Percentiles rank a stretch among this genome's conserved stretches.
These are phyloP conservation scores for Colletotrichum lupini DNA, from an alignment of 2,329 filamentous ascomycete genomes.

Conservation along the genomic window DNA sequence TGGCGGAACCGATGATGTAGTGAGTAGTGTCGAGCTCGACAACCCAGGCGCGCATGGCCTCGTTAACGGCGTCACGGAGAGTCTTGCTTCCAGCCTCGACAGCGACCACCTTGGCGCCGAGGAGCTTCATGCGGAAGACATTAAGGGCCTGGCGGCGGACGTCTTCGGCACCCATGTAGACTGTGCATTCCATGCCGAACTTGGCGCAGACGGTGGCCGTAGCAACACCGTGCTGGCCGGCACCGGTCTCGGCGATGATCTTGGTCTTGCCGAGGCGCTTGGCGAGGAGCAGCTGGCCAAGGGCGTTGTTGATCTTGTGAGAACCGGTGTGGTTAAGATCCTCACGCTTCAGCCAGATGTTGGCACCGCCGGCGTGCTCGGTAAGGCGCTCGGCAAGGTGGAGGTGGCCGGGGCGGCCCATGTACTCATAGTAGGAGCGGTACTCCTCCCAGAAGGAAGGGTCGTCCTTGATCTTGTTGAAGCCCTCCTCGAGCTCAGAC, in stretches of 20 bases:
- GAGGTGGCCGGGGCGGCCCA: conserved; percentile 92
- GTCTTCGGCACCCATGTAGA: conserved; percentile 99
- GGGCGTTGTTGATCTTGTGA: conserved; percentile 99
- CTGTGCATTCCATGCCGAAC: conserved; percentile 97
- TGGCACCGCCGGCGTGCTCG: conserved; percentile 88
- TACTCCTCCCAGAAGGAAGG: conserved; percentile 97
- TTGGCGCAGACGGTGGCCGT: conserved; percentile 98
- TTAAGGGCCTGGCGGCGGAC: conserved; percentile 96
- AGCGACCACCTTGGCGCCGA: conserved; percentile 91
- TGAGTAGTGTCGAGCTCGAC: conserved; percentile 92
- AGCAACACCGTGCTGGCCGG: conserved; percentile 96
- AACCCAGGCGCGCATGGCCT: conserved; percentile 94
- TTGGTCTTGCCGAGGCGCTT: conserved; percentile 90
- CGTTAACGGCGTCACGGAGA: conserved; percentile 90
- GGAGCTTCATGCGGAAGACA: conserved; percentile 97
- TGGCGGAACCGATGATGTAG: conserved; percentile 98
- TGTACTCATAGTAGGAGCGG: conserved; percentile 95
- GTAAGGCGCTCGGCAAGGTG: conserved; percentile 91
- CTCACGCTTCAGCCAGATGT: conserved; percentile 98
- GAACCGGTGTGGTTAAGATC: conserved; percentile 98
- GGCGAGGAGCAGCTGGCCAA: conserved; percentile 92
- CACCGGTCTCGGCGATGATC: conserved; percentile 98
- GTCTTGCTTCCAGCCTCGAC: conserved; percentile 91
- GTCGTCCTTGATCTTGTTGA: conserved; percentile 87
- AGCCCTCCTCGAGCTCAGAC: conserved; percentile 88